Base-by-base conservation (phyloP, 495 filamentous ascomycete genomes). In the Extremus antarcticus region DNA sequence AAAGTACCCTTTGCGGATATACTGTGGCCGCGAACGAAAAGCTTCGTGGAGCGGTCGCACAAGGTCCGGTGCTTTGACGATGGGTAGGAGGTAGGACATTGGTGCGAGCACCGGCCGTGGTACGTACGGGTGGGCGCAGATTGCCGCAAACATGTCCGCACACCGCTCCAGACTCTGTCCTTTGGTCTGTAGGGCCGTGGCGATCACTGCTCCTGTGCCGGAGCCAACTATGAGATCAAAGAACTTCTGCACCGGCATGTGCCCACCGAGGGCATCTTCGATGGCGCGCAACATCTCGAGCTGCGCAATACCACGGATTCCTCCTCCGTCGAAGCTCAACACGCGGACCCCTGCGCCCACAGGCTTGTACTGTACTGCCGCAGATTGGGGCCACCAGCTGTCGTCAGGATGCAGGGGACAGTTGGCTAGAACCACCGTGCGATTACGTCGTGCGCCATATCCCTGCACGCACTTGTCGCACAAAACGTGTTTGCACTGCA, bases 131-230 rank as follows among this genome's bases (percentile, higher is more conserved):
- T 74, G 53, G 1, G 56, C 57, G 45, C 66, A 73, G 4, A 77
- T 51, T 3, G 63, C 54, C 35, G 63, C 64, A 53, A 79, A 81
- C 17, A 71, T 60, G 15, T 62, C 57, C 15, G 70, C 70, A 52
- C 71, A 74, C 1, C 65, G 53, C 0, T 69, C 59, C n/a, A 78
- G 64, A 8, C 64, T 54, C 72, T 71, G 77, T 35, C 71, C 65
- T 50, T 76, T 68, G 13, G 73, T 68, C 1, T 71, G 76, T 7
- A 85, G 67, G 0, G 71, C 76, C 25, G 81, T 64, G 0, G 78
- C 76, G 47, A 83, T 75, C 52, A 83, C 73, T 17, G 78, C 76
- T 0, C 80, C 78, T n/a, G 75, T 76, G 49, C 77, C 52, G 1
- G 62, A 65, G 8, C 64, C 64, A 22, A 66, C 62, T 35, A 66